These are phyloP conservation scores for Podochytrium sp. DNA, from an alignment of 192 early-diverging fungal species.

Conservation along the genomic window DNA sequence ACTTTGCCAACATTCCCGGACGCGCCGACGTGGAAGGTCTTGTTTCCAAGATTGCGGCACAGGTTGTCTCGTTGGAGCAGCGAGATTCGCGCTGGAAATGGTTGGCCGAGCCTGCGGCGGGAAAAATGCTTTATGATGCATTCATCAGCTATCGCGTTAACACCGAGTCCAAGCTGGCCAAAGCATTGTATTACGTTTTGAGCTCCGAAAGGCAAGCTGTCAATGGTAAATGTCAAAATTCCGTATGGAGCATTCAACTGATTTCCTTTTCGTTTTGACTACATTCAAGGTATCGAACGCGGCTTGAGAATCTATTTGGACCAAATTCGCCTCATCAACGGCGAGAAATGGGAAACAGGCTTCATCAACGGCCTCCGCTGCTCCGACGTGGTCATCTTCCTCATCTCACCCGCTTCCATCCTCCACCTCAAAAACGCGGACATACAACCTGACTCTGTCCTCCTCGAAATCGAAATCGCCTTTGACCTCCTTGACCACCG, in stretches of 20 bases:
- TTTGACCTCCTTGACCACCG: constrained; percentile 14
- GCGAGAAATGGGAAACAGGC: constrained; percentile 23
- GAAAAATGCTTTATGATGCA: neutral
- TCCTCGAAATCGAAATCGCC: constrained; percentile 7
- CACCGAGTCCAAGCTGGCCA: neutral
- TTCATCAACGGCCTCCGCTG: constrained; percentile 8
- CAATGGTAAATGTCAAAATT: no score
- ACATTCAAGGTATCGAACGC: neutral
- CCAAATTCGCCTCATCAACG: constrained; percentile 9
- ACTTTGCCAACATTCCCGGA: constrained; percentile 3
- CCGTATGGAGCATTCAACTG: no score
- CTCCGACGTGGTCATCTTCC: neutral
- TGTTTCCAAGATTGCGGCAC: constrained; percentile 1
- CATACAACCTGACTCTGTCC: neutral
- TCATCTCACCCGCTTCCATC: neutral
- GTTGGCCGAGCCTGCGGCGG: neutral
- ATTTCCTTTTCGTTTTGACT: no score
- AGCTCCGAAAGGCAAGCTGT: neutral
- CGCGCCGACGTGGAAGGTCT: constrained; percentile 12
- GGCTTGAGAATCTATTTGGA: constrained; percentile 11
- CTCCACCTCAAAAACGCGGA: neutral
- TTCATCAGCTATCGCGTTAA: constrained; percentile 10
- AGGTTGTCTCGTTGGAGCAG: neutral
- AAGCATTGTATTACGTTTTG: constrained; percentile 4
- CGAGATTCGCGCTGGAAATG: constrained; percentile 10